phyloP scores from a whole-genome alignment of 768 basidiomycete genomes.

The Boletus tomentosulus region DNA sequence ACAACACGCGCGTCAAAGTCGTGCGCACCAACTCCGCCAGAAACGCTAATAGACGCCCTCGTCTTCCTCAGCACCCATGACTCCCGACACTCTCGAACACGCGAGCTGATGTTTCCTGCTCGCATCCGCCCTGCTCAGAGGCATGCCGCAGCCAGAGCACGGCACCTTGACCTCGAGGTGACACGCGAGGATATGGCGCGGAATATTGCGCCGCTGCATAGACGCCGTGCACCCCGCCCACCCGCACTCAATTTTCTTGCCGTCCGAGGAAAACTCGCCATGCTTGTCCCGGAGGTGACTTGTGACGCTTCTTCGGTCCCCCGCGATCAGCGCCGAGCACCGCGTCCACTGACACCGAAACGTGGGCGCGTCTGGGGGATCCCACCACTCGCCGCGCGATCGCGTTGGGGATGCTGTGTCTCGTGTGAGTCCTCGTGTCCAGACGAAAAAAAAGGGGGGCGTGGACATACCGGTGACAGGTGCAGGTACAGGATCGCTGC shows the following conservation, averaged over 20 bases:
- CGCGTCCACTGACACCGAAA: slow-evolving; percentile 22
- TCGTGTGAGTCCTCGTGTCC: slow-evolving; percentile 2
- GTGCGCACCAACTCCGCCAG: slow-evolving; percentile 15
- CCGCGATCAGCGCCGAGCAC: slow-evolving; percentile 15
- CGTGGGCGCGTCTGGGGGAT: not conserved
- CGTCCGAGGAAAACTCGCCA: slow-evolving; percentile 16
- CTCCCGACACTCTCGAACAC: slow-evolving; percentile 1
- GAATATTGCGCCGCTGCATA: slow-evolving; percentile 26
- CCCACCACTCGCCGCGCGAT: slow-evolving; percentile 12
- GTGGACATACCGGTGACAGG: slow-evolving; percentile 8
- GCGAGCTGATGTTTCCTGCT: slow-evolving; percentile 17
- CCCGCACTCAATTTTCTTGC: slow-evolving; percentile 5
- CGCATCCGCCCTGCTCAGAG: slow-evolving; percentile 22
- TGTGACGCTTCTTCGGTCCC: slow-evolving; percentile 17
- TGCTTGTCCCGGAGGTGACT: slow-evolving; percentile 21
- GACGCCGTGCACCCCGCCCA: slow-evolving; percentile 13
- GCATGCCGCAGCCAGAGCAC: slow-evolving; percentile 14
- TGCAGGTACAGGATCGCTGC: slow-evolving; percentile 1
- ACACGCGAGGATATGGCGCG: slow-evolving; percentile 22
- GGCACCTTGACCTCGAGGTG: slow-evolving; percentile 23
- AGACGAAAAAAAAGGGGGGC: no score
- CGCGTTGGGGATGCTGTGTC: slow-evolving; percentile 5
- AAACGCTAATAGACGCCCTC: not conserved
- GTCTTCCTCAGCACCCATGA: not conserved
- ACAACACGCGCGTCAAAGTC: not conserved